Evolutionary conservation across 73 alveolate species (phyloP).

Genomic region (Stentor coeruleus): DNA sequence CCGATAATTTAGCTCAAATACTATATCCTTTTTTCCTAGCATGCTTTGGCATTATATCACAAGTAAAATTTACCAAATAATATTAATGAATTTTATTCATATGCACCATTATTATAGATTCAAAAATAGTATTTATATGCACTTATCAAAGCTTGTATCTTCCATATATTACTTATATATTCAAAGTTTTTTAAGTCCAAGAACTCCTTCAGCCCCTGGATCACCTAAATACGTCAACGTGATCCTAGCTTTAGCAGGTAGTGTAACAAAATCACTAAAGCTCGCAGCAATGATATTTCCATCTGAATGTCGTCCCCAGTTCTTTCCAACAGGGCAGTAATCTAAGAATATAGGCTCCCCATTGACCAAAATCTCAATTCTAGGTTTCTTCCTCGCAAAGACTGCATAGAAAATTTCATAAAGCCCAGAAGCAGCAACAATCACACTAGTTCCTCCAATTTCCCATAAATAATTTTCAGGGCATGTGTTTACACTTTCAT

Average conservation of each 20-base stretch:
- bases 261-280: slow-evolving; percentile 83
- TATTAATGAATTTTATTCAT: too few species aligned
- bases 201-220: slow-evolving; percentile 64
- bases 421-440: slow-evolving; percentile 92
- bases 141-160: too few species aligned
- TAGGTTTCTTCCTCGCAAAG: slow-evolving; percentile 91
- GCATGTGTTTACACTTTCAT: slow-evolving; percentile 86
- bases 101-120: too few species aligned
- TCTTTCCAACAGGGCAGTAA: slow-evolving; percentile 75
- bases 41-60: too few species aligned
- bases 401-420: slow-evolving; percentile 94
- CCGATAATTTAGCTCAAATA: too few species aligned
- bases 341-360: slow-evolving; percentile 92
- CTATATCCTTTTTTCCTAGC: too few species aligned
- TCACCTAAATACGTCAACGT: slow-evolving; percentile 85
- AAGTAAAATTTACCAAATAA: too few species aligned
- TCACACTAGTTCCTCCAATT: slow-evolving; percentile 82
- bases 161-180: neutral
- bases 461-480: slow-evolving; percentile 98
- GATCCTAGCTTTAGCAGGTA: slow-evolving; percentile 96
- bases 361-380: slow-evolving; percentile 82
- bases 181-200: slow-evolving; percentile 42
- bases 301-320: slow-evolving; percentile 81
- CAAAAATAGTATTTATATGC: too few species aligned
- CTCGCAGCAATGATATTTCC: slow-evolving; percentile 85